A percentile compares a stretch with the other conserved stretches of the same genome.
Evolutionary conservation across 768 basidiomycete genomes (phyloP).

Genomic region (Kwoniella bestiolae): DNA sequence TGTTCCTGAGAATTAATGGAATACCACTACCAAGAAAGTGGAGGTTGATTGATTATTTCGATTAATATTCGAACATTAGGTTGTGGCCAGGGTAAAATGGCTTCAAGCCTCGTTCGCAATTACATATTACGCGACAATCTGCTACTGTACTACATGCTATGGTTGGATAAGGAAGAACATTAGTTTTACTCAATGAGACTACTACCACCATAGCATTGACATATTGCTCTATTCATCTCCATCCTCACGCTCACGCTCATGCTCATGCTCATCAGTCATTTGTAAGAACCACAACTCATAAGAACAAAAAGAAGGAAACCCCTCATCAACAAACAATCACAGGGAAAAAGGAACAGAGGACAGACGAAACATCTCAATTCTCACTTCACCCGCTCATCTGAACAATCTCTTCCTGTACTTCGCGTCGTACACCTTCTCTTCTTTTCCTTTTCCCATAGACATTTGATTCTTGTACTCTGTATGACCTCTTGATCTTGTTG

Average conservation of each 20-base stretch:
- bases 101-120: constrained; percentile 11
- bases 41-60: neutral
- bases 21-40: neutral
- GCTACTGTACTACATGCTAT: neutral
- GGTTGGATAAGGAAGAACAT: constrained; percentile 1
- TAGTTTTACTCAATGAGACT: constrained; percentile 15
- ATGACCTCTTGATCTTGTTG: neutral
- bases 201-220: neutral
- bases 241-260: neutral
- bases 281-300: neutral
- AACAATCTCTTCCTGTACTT: neutral
- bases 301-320: neutral
- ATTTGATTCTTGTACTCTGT: constrained; percentile 2
- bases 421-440: neutral
- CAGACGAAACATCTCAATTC: constrained; percentile 3
- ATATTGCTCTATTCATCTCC: too few relatives aligned
- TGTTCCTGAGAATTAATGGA: neutral
- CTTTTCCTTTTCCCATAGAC: neutral
- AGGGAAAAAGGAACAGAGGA: neutral
- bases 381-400: neutral
- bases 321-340: neutral
- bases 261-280: neutral
- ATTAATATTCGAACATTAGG: neutral
- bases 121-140: constrained; percentile 3
- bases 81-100: neutral